Evolutionary conservation across 352 stramenopile genomes (phyloP), one percentile per base, ranked within the genome.

Genomic region (Globisporangium irregulare): DNA sequence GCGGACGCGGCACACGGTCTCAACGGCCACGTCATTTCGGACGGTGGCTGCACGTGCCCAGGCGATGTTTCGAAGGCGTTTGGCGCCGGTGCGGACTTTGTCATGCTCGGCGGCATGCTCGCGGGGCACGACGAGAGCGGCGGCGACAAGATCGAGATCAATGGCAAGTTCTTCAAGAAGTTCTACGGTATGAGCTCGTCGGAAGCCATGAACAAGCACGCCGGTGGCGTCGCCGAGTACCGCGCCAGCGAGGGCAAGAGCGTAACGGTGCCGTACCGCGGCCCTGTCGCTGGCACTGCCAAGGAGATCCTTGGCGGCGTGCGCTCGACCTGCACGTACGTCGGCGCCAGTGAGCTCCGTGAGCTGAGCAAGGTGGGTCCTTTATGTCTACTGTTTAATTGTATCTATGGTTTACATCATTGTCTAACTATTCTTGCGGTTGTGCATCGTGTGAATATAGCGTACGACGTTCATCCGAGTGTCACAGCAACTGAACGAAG

Each of bases 131-230:
- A 98, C 59, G 92, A 98, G 73, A 94, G 81, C 67, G 92, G 91
- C 15, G 92, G 92, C 14, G 81, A 95, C 3, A 87, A 92, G 56
- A 82, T 97, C 25, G 82, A 95, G 63, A 62, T 77, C 14, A 80
- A 75, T 36, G 87, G 88, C 48, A 86, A 89, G 56, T 29, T 80
- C 54, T 91, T 87, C 69, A 98, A 98, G 79, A 82, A 89, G 63
- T 98, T 98, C 70, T 98, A 98, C 75, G 93, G 93, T 66, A 98
- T 98, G 93, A 95, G 82, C 74, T 97, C 87, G 32, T 87, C 87
- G 1, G 89, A 93, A 34, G 93, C 93, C 62, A 98, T 98, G 92
- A 90, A 91, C 64, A 98, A 98, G 74, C 92, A 98, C 72, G 79
- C 76, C 36, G 93, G 93, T 3, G 91, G 92, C 22, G 92, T 98